These are phyloP conservation scores for Leishmania martiniquensis DNA, from an alignment of 208 protist species.

Conservation along the genomic window DNA sequence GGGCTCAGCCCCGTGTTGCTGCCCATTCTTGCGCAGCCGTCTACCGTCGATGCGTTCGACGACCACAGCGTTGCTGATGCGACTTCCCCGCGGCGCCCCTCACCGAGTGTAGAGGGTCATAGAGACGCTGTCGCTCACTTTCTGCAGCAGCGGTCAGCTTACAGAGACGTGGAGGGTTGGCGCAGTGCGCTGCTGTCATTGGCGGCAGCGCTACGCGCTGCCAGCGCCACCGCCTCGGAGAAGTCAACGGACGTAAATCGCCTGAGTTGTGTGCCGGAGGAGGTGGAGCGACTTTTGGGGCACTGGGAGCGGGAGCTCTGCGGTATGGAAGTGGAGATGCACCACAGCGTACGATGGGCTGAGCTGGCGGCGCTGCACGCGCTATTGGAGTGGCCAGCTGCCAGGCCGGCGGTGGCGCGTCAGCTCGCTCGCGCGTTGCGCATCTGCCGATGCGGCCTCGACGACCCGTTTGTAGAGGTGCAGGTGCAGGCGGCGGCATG, in stretches of 20 bases:
- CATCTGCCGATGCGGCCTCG: conserved; percentile 54
- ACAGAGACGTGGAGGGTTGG: not conserved
- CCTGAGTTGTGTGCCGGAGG: conserved; percentile 13
- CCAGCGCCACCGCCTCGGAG: not conserved
- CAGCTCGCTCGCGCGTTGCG: conserved; percentile 46
- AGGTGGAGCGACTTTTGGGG: conserved; percentile 17
- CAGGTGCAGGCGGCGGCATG: conserved; percentile 48
- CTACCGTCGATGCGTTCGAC: not conserved
- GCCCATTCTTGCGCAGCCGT: not conserved
- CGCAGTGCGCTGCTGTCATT: not conserved
- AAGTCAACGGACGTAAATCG: not conserved
- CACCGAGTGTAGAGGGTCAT: not conserved
- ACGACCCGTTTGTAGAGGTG: conserved; percentile 83
- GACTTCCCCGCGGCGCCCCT: not conserved
- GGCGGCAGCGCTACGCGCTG: not conserved
- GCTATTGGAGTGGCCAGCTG: conserved; percentile 18
- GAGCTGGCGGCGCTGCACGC: conserved; percentile 40
- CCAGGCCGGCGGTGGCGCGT: conserved; percentile 30
- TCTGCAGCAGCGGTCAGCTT: conserved; percentile 14
- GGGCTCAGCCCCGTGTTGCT: not conserved
- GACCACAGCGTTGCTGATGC: not conserved
- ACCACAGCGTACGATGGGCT: conserved; percentile 48
- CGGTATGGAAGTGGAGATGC: conserved; percentile 21
- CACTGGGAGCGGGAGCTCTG: conserved; percentile 34
- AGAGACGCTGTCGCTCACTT: conserved; percentile 14